Conservation (phyloP, 192 early-diverging fungal species). For the Dimargaris cristalligena region DNA sequence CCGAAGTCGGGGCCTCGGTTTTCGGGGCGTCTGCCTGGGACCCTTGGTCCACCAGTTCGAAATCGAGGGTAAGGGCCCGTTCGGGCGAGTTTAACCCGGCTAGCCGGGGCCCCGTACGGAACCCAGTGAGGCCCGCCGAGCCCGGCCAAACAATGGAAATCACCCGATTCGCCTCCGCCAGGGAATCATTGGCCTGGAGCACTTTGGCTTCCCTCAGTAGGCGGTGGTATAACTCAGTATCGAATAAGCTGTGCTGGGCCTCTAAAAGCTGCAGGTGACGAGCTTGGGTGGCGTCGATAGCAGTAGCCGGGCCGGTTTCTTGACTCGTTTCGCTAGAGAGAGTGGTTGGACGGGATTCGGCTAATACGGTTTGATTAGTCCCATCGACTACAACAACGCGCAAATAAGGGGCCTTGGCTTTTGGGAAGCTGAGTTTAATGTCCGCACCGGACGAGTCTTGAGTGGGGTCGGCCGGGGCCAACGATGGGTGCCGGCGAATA, state of each 20-base stretch:
- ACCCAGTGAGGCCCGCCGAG: not conserved
- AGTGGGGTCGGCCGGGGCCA: not conserved
- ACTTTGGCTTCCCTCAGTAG: not conserved
- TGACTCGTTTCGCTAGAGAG: too few species aligned
- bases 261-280: not conserved
- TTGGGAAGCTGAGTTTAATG: not conserved
- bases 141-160: not conserved
- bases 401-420: not conserved
- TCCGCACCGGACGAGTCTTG: not conserved
- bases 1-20: not conserved
- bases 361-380: not conserved
- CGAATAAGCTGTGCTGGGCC: not conserved
- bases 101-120: not conserved
- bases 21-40: not conserved
- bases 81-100: not conserved
- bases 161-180: not conserved
- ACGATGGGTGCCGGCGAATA: not conserved
- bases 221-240: not conserved
- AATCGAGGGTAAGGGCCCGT: not conserved
- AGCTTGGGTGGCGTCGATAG: too few species aligned
- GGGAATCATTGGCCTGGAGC: not conserved
- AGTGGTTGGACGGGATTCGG: not conserved
- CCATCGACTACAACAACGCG: not conserved
- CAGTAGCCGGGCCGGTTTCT: too few species aligned
- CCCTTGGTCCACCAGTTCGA: not conserved